Percentiles rank a stretch among this genome's conserved stretches.
Evolutionary conservation across 305 asterid species (phyloP).

Genomic region (Fraxinus nigra): DNA sequence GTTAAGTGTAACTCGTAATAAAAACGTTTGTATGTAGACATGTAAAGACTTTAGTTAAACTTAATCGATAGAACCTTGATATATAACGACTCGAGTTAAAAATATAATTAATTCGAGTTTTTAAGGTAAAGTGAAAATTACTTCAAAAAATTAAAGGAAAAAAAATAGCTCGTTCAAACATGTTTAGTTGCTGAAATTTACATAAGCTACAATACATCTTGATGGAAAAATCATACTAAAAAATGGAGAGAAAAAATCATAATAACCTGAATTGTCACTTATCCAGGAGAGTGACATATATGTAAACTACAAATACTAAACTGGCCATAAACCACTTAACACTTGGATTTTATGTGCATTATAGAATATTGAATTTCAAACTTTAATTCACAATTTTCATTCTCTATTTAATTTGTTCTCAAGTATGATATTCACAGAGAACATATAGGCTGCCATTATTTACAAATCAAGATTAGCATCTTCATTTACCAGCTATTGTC

Average conservation of each 20-base stretch:
- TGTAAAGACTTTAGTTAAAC: neutral
- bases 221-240: neutral
- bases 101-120: too few relatives aligned
- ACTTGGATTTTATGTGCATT: neutral
- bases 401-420: neutral
- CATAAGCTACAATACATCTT: neutral
- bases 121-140: neutral
- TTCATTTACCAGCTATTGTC: neutral
- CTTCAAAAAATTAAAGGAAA: neutral
- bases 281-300: neutral
- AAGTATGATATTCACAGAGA: neutral
- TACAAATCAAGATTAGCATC: constrained; percentile 16
- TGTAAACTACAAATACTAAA: neutral
- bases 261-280: neutral
- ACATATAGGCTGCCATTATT: constrained; percentile 15
- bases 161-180: neutral
- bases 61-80: neutral
- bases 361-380: constrained; percentile 6
- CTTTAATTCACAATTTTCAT: neutral
- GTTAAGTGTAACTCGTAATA: too few relatives aligned
- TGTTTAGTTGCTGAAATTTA: neutral
- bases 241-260: neutral
- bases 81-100: too few relatives aligned
- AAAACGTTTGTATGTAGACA: neutral
- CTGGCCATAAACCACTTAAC: neutral